A percentile compares a stretch with the other conserved stretches of the same genome.
Evolutionary conservation across 129 eudicot species (phyloP).

Genomic region (Flaveria sonorensis): DNA sequence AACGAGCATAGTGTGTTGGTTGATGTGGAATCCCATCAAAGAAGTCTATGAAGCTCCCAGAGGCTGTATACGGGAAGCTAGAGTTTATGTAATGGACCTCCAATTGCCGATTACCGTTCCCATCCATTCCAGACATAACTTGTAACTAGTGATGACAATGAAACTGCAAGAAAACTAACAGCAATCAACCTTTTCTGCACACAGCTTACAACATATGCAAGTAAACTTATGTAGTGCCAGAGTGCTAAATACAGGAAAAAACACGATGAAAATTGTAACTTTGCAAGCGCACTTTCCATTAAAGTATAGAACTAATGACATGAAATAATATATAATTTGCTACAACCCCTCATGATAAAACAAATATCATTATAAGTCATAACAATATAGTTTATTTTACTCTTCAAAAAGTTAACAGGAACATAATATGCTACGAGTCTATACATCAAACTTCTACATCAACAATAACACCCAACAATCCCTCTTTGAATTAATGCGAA

Average conservation of each 20-base stretch:
- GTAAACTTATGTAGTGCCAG: constrained; percentile 2
- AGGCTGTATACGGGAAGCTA: constrained; percentile 56
- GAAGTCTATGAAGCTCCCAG: constrained; percentile 62
- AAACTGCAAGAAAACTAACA: constrained; percentile 31
- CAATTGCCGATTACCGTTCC: constrained; percentile 50
- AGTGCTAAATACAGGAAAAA: constrained; percentile 10
- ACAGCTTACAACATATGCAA: not conserved
- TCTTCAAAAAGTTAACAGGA: not conserved
- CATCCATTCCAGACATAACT: constrained; percentile 44
- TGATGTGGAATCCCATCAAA: constrained; percentile 61
- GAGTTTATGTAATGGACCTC: constrained; percentile 61
- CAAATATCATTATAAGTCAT: not conserved
- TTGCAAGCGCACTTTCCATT: not conserved
- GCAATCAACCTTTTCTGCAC: constrained; percentile 3
- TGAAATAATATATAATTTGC: constrained; percentile 12
- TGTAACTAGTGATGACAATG: not conserved
- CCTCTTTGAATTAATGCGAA: constrained; percentile 13
- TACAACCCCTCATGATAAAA: not conserved
- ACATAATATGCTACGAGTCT: not conserved
- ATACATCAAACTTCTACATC: not conserved
- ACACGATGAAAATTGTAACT: not conserved
- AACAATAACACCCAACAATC: not conserved
- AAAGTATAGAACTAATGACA: not conserved
- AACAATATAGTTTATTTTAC: constrained; percentile 8
- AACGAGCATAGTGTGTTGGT: constrained; percentile 50